A percentile compares a stretch with the other conserved stretches of the same genome.
Conservation (phyloP, 2,329 filamentous ascomycete genomes). For the Dothistroma pini region DNA sequence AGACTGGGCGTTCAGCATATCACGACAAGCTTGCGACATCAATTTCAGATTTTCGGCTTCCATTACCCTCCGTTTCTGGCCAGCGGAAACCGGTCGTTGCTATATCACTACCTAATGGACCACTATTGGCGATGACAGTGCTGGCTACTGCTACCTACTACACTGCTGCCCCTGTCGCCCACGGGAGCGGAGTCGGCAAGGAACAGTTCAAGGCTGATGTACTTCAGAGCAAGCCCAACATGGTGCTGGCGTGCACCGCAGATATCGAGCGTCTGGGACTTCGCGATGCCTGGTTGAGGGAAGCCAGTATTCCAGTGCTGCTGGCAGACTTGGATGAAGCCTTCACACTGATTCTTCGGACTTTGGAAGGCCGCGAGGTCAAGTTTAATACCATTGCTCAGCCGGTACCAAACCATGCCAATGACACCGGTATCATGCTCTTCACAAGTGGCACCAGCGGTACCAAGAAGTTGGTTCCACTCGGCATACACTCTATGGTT, state of each 20-base stretch:
- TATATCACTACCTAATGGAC: slow-evolving; percentile 53
- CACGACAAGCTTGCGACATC: slow-evolving; percentile 28
- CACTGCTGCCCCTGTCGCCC: slow-evolving; percentile 52
- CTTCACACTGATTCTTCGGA: slow-evolving; percentile 37
- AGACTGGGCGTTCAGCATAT: slow-evolving; percentile 24
- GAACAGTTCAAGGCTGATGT: slow-evolving; percentile 53
- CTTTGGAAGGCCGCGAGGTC: slow-evolving; percentile 18
- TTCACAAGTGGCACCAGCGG: slow-evolving; percentile 58
- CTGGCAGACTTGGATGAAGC: slow-evolving; percentile 39
- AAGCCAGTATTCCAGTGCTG: slow-evolving; percentile 40
- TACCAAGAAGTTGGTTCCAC: slow-evolving; percentile 57
- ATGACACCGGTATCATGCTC: slow-evolving; percentile 51
- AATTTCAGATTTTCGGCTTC: slow-evolving; percentile 27
- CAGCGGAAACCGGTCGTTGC: slow-evolving; percentile 45
- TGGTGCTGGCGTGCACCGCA: slow-evolving; percentile 45
- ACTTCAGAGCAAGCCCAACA: slow-evolving; percentile 45
- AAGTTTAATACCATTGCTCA: background rate
- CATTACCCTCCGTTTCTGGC: slow-evolving; percentile 1
- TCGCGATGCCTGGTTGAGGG: slow-evolving; percentile 31
- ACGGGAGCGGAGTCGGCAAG: slow-evolving; percentile 42
- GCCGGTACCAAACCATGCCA: slow-evolving; percentile 37
- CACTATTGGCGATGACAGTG: slow-evolving; percentile 50
- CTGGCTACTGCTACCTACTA: slow-evolving; percentile 51
- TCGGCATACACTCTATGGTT: slow-evolving; percentile 51
- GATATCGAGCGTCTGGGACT: slow-evolving; percentile 44